A percentile compares a stretch with the other conserved stretches of the same genome.
Evolutionary conservation across 1,284 basidiomycete genomes (phyloP).

Genomic region (Trametes polyzona): DNA sequence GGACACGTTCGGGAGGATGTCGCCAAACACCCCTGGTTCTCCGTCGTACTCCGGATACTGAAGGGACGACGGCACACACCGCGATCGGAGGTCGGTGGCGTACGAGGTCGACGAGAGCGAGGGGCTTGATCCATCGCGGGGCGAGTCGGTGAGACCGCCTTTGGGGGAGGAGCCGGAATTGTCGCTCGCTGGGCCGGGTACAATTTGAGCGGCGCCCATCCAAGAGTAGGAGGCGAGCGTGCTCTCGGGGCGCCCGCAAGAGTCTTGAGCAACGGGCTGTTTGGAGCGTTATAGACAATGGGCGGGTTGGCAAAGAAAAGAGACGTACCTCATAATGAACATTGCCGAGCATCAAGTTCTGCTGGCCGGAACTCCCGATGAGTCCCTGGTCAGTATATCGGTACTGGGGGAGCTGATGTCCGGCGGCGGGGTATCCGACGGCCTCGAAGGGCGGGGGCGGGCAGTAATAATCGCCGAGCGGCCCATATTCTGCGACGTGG

Average conservation of each 20-base stretch:
- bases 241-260: constrained; percentile 5
- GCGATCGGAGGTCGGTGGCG: neutral
- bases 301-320: neutral
- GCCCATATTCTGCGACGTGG: constrained; percentile 19
- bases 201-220: constrained; percentile 1
- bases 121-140: neutral
- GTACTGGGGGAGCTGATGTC: constrained; percentile 9
- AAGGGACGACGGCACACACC: neutral
- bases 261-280: neutral
- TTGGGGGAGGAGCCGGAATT: neutral
- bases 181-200: neutral
- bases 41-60: constrained; percentile 13
- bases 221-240: constrained; percentile 3
- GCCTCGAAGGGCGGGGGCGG: constrained; percentile 1
- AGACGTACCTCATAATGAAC: constrained; percentile 12
- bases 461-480: constrained; percentile 18
- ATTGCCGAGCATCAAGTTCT: constrained; percentile 7
- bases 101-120: neutral
- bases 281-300: neutral
- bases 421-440: constrained; percentile 12
- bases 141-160: neutral
- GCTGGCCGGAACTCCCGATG: neutral
- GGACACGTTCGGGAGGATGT: constrained; percentile 1
- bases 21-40: constrained; percentile 2
- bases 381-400: constrained; percentile 11